A percentile compares a stretch with the other conserved stretches of the same genome.
Evolutionary conservation across 2,329 filamentous ascomycete genomes (phyloP).

Genomic region (Hortaea sp.): DNA sequence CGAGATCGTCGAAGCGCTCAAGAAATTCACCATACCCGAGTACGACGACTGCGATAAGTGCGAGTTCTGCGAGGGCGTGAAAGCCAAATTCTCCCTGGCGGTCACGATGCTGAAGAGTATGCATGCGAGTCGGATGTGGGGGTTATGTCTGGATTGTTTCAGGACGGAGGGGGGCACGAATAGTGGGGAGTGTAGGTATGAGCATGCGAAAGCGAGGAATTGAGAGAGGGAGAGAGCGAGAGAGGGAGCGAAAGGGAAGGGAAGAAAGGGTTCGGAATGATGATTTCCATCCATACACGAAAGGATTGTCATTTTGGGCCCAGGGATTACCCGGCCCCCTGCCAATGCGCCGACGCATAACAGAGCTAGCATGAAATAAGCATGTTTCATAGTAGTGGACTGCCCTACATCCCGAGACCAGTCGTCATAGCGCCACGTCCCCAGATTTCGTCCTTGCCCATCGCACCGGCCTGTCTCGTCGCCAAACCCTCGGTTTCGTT

Average conservation of each 20-base stretch:
- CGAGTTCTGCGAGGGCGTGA: slow-evolving; percentile 18
- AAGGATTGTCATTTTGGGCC: no score
- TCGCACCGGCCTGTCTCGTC: background rate
- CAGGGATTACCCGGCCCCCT: no score
- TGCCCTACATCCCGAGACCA: no score
- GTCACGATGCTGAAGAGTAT: slow-evolving; percentile 12
- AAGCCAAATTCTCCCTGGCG: slow-evolving; percentile 11
- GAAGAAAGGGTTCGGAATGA: background rate
- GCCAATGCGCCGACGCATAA: no score
- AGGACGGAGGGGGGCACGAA: slow-evolving; percentile 9
- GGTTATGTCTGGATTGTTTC: slow-evolving; percentile 23
- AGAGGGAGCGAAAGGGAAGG: background rate
- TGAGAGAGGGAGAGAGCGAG: no score
- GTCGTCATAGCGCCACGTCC: background rate
- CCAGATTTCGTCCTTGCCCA: background rate
- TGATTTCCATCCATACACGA: no score
- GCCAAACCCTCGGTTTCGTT: background rate
- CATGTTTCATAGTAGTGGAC: no score
- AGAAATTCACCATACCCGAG: slow-evolving; percentile 15
- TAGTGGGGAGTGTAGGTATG: slow-evolving; percentile 16
- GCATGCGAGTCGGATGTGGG: slow-evolving; percentile 20
- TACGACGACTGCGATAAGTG: slow-evolving; percentile 19
- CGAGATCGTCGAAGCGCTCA: slow-evolving; percentile 5
- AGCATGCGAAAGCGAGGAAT: slow-evolving; percentile 15
- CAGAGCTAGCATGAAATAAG: no score